Evolutionary conservation across 176 grass and related monocot genomes (phyloP), one percentile per base, ranked within the genome.

Genomic region (Musa acuminata): DNA sequence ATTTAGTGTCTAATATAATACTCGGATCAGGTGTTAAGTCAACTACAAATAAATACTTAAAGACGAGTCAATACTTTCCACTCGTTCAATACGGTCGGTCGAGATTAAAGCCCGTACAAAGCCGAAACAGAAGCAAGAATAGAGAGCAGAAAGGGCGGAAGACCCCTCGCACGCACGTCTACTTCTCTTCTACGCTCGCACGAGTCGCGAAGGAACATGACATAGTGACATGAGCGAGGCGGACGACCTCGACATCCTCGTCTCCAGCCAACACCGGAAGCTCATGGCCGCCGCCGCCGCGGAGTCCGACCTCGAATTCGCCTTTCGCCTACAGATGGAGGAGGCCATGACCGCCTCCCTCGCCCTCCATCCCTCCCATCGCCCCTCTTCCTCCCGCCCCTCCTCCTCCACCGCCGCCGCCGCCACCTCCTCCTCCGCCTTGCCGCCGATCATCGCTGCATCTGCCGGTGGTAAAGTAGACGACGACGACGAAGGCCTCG

Each of bases 301-400:
- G 3, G 78, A 73, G 55, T 73, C 69, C 69, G 78, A 80, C 58
- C 69, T 80, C 43, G 78, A 80, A 35, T 57, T 80, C 69, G 78
- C 78, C 49, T 80, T 80, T 23, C 69, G 57, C 55, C 69, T 80
- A 13, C 78, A 80, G 43, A 80, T 80, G 78, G 78, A 80, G 21
- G 78, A 80, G 49, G 72, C 62, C 19, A 72, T 77, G 59, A 11
- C 71, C 57, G 58, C 55, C n/a, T 85, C 79, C 19, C 67, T 78
- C 52, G 52, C 69, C 11, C 7, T 35, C n/a, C 64, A 8, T 35
- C 11, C n/a, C 27, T 7, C 74, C 29, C 19, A 62, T 27, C 26
- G 19, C 51, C 13, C 76, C n/a, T 6, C 55, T 6, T 26, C 87
- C 13, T 25, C 76, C 62, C 66, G 54, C 59, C 17, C 62, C 8